phyloP scores from a whole-genome alignment of 495 filamentous ascomycete genomes.

The Aspergillus ostianus region DNA sequence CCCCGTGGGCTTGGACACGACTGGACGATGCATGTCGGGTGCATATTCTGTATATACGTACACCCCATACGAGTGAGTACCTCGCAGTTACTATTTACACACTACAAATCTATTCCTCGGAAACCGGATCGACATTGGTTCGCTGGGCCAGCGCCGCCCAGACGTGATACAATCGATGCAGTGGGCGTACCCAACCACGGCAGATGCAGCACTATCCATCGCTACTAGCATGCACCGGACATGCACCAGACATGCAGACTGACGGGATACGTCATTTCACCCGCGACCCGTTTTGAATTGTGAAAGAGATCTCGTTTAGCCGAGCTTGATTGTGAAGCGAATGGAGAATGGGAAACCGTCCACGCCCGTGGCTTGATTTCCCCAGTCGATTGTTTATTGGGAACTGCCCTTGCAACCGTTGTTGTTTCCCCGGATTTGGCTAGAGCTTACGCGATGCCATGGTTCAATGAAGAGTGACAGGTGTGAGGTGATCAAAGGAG shows the following conservation, averaged over 20 bases:
- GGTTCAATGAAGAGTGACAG: neutral
- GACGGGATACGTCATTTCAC: neutral
- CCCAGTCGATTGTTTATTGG: neutral
- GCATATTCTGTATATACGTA: neutral
- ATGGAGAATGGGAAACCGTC: neutral
- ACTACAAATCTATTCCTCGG: neutral
- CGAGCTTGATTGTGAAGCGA: neutral
- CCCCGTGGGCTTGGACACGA: neutral
- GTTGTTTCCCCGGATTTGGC: neutral
- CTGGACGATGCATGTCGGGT: neutral
- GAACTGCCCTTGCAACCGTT: too few relatives aligned
- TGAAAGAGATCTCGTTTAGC: neutral
- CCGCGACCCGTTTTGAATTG: too few relatives aligned
- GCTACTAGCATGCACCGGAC: neutral
- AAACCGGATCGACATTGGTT: neutral
- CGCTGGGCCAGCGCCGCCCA: too few relatives aligned
- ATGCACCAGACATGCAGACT: neutral
- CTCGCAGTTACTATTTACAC: too few relatives aligned
- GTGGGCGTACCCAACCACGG: too few relatives aligned
- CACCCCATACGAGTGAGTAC: too few relatives aligned
- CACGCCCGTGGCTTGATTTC: neutral
- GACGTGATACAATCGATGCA: neutral
- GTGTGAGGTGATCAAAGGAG: neutral
- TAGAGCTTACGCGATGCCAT: neutral
- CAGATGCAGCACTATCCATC: neutral